Evolutionary conservation across 1,139 yeast species (phyloP).

Genomic region (Kodamaea sp.): DNA sequence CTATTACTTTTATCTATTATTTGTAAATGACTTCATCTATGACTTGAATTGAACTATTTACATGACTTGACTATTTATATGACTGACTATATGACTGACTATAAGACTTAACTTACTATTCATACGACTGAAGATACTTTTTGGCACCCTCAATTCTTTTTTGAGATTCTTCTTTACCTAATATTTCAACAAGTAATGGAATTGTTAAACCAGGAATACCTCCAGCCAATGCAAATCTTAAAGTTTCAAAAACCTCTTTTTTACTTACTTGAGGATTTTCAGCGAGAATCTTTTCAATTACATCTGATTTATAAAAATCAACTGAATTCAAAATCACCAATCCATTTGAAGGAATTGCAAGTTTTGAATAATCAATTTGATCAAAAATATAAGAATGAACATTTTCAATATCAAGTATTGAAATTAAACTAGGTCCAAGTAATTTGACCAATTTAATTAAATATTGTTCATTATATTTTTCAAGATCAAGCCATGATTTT

Average conservation of each 20-base stretch:
- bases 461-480: constrained; percentile 17
- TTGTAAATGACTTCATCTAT: too few species aligned
- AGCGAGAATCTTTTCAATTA: constrained; percentile 14
- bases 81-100: neutral
- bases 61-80: constrained; percentile 3
- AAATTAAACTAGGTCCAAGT: constrained; percentile 41
- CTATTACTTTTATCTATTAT: too few species aligned
- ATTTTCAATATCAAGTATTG: constrained; percentile 45
- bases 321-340: constrained; percentile 10
- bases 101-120: too few species aligned
- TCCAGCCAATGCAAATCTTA: constrained; percentile 74
- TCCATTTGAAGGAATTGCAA: constrained; percentile 11
- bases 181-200: constrained; percentile 52
- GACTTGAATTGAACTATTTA: constrained; percentile 8
- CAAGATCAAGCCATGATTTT: constrained; percentile 4
- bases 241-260: constrained; percentile 53
- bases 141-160: constrained; percentile 28
- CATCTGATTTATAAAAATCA: constrained; percentile 6
- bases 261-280: constrained; percentile 25
- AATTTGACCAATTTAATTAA: constrained; percentile 24
- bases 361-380: constrained; percentile 30
- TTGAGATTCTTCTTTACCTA: constrained; percentile 48
- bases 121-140: neutral
- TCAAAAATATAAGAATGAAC: constrained; percentile 49
- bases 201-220: constrained; percentile 67